Base-by-base conservation (phyloP, 1,139 yeast species). In the Yamadazyma triangularis region DNA sequence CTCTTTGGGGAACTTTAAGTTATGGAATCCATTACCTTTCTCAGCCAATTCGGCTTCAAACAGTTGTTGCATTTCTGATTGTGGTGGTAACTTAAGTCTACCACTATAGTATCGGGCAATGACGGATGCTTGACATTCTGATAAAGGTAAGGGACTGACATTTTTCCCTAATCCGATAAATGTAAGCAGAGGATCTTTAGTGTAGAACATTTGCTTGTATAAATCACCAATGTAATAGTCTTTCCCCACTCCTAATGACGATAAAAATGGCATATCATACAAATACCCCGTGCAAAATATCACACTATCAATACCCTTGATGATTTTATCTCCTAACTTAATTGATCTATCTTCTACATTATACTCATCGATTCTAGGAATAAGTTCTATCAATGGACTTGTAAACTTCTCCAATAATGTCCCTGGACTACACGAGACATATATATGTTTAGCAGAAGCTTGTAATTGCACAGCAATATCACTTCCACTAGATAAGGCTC, bases 261-360 rank as follows among this genome's bases (percentile, higher is more conserved):
- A 53, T 29, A 70, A 47, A 36, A 69, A 70, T 7, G 75, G 73
- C 16, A 64, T 34, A 30, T 54, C 51, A 44, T 67, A 68, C 15
- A 64, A 48, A 40, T 69, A 71, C 4, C 77, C 77, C 2, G 77
- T 70, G 46, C 75, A 70, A 38, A 62, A 67, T 6, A 71, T 50
- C 3, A 71, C 47, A 2, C 30, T 25, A 44, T 70, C 76, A 12
- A 70, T 56, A 16, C 45, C 53, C 2, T 33, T 30, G 9, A 62
- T 26, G 2, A 28, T 37, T 11, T 23, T 14, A 18, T 54, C 54
- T 1, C 30, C 48, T 3, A 69, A 56, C 13, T 38, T 41, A 3
- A 56, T 56, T 0, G 67, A 48, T 32, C 53, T 46, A 23, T 47
- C 36, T 4, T 29, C 23, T 18, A 46, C 44, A 18, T 59, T 51